Evolutionary conservation across 345 rosid genomes (phyloP), one percentile per base, ranked within the genome.

Genomic region (Eucalyptus rudis): DNA sequence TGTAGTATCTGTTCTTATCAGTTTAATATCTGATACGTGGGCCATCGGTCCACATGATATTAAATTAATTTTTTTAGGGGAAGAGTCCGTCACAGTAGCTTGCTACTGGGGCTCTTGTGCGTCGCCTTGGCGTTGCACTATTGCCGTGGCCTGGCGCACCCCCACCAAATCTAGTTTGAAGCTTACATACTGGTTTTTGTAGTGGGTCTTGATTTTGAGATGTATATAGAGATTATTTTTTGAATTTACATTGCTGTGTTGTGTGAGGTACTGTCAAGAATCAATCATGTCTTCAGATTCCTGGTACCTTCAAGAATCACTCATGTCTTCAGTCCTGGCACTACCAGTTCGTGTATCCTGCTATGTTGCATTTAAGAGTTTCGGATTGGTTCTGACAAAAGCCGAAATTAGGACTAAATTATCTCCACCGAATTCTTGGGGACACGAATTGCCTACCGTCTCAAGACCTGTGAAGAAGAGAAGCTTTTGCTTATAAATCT

Each of bases 1-100:
- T 93, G 94, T 93, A 93, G 94, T 93, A 94, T 93, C 93, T 93
- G 92, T 92, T 93, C 92, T 94, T 94, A 93, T 93, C 93, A 93
- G 93, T 93, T 93, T 92, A 94, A 93, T 94, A 93, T 93, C 90
- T 93, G 95, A 93, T 91, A 90, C 87, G 93, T 91, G 92, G 54
- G 90, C 49, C 92, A 93, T 83, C 31, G 92, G 90, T 24, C 27
- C 93, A 92, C 93, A 92, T 50, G 92, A 92, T 93, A 89, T 92
- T 92, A 94, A 92, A 89, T 92, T 88, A 27, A n/a, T 93, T 87
- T 90, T n/a, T 92, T 2, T 0, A 86, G 89, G 90, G 91, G 91
- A 87, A 91, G 90, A 22, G 86, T 29, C 71, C 89, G 1, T 1
- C 0, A 44, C 86, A 5, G 84, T 91, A 56, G 89, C 92, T 89